Percentiles rank a stretch among this genome's conserved stretches.
Evolutionary conservation across 2,329 filamentous ascomycete species (phyloP).

Genomic region (Colletotrichum agaves): DNA sequence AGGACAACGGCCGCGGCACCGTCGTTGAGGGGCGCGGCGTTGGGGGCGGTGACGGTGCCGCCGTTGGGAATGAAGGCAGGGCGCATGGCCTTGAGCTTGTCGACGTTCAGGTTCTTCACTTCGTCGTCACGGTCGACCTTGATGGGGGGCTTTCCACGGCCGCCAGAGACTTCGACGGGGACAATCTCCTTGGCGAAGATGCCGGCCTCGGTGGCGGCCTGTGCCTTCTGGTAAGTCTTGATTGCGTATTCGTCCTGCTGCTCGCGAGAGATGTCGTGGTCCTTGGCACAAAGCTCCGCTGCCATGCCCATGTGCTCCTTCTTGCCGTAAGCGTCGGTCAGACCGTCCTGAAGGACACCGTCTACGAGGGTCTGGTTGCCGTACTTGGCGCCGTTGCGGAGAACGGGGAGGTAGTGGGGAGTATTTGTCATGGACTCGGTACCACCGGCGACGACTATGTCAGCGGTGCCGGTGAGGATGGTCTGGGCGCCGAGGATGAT

Average conservation of each 20-base stretch:
- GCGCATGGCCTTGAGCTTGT: slow-evolving; percentile 86
- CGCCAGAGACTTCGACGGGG: slow-evolving; percentile 87
- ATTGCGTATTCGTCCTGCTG: slow-evolving; percentile 97
- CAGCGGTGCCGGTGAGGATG: slow-evolving; percentile 95
- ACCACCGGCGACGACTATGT: slow-evolving; percentile 92
- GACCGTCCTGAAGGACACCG: slow-evolving; percentile 91
- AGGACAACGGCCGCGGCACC: slow-evolving; percentile 93
- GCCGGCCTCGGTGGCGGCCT: slow-evolving; percentile 83
- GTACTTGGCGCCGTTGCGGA: slow-evolving; percentile 92
- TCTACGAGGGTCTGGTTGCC: slow-evolving; percentile 91
- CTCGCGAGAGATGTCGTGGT: slow-evolving; percentile 84
- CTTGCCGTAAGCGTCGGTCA: slow-evolving; percentile 91
- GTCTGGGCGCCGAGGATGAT: slow-evolving; percentile 95
- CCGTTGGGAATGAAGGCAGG: slow-evolving; percentile 82
- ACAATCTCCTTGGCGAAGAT: slow-evolving; percentile 88
- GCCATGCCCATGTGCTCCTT: slow-evolving; percentile 97
- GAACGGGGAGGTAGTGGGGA: slow-evolving; percentile 91
- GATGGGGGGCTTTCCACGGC: slow-evolving; percentile 88
- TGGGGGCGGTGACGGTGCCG: slow-evolving; percentile 94
- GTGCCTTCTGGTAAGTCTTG: slow-evolving; percentile 91
- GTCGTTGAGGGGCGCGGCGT: slow-evolving; percentile 96
- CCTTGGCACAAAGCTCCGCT: slow-evolving; percentile 89
- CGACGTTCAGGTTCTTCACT: slow-evolving; percentile 90
- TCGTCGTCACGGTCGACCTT: slow-evolving; percentile 90
- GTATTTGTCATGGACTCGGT: slow-evolving; percentile 99